phyloP scores from a whole-genome alignment of 192 early-diverging fungal genomes.

The Umbelopsis vinacea region DNA sequence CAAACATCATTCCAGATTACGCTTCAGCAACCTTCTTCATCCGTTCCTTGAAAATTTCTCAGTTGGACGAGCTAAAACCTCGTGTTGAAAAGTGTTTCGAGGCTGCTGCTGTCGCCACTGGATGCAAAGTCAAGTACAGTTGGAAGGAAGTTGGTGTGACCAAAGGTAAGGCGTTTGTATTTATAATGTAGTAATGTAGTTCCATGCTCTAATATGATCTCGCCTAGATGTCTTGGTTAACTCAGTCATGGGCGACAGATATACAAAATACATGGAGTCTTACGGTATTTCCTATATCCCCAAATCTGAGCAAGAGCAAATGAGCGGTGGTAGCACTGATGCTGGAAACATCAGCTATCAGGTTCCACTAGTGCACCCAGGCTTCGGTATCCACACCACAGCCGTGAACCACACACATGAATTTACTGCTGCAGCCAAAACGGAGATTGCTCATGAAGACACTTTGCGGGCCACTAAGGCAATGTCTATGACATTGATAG shows the following conservation, averaged over 20 bases:
- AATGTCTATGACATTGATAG: slow-evolving; percentile 52
- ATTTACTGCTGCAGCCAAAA: slow-evolving; percentile 64
- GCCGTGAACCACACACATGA: slow-evolving; percentile 65
- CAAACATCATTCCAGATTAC: slow-evolving; percentile 71
- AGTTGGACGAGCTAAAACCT: slow-evolving; percentile 53
- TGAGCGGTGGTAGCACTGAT: slow-evolving; percentile 62
- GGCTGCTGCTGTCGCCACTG: slow-evolving; percentile 70
- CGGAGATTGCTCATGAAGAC: slow-evolving; percentile 57
- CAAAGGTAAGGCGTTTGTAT: slow-evolving; percentile 5
- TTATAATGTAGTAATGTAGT: not conserved
- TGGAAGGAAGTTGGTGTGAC: slow-evolving; percentile 43
- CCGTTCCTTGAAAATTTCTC: slow-evolving; percentile 54
- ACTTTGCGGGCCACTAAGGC: slow-evolving; percentile 60
- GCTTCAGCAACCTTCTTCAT: slow-evolving; percentile 60
- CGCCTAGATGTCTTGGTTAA: slow-evolving; percentile 50
- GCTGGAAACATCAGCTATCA: slow-evolving; percentile 70
- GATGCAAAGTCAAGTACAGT: slow-evolving; percentile 61
- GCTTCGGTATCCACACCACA: slow-evolving; percentile 50
- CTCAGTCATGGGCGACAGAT: slow-evolving; percentile 39
- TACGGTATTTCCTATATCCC: slow-evolving; percentile 36
- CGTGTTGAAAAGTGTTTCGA: slow-evolving; percentile 61
- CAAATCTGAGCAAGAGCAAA: slow-evolving; percentile 27
- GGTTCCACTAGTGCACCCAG: slow-evolving; percentile 54
- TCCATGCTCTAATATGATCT: not conserved
- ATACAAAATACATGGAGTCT: slow-evolving; percentile 43